phyloP scores from a whole-genome alignment of 2,329 filamentous ascomycete genomes.

The Metarhizium sp. region DNA sequence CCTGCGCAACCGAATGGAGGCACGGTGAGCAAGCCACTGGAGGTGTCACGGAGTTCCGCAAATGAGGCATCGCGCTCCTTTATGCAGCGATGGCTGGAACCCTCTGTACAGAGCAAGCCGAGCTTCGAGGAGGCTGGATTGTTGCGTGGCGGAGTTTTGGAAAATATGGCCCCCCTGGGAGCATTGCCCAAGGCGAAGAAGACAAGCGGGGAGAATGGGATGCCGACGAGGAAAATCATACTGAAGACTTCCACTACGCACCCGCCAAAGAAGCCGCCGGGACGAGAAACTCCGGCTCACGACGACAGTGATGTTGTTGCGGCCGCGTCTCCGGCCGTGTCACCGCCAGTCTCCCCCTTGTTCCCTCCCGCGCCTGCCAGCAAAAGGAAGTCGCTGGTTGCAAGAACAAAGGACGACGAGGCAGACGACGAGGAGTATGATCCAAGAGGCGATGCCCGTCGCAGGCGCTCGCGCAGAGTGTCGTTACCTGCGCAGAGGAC shows the following conservation, averaged over 20 bases:
- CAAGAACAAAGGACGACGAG: constrained; percentile 20
- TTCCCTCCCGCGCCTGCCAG: constrained; percentile 14
- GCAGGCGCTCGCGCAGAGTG: constrained; percentile 23
- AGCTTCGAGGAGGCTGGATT: constrained; percentile 75
- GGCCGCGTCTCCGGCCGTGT: constrained; percentile 1
- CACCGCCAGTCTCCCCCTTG: constrained; percentile 8
- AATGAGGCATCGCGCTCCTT: constrained; percentile 35
- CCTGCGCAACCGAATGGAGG: constrained; percentile 29
- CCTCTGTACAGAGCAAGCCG: constrained; percentile 48
- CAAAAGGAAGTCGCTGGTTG: constrained; percentile 12
- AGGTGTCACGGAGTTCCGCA: constrained; percentile 26
- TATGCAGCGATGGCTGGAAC: constrained; percentile 51
- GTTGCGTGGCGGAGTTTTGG: constrained; percentile 64
- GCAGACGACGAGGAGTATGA: constrained; percentile 35
- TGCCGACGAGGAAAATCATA: constrained; percentile 34
- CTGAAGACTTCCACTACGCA: constrained; percentile 29
- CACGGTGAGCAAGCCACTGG: constrained; percentile 20
- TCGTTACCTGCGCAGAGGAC: constrained; percentile 19
- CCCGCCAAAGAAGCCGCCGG: constrained; percentile 16
- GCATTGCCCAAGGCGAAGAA: constrained; percentile 53
- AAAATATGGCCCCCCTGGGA: constrained; percentile 77
- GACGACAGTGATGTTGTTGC: constrained; percentile 17
- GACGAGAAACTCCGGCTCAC: constrained; percentile 7
- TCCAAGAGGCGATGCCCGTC: constrained; percentile 25
- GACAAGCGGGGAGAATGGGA: constrained; percentile 18